Evolutionary conservation across 2,329 filamentous ascomycete genomes (phyloP).

Genomic region (Arthrinium phaeospermum): DNA sequence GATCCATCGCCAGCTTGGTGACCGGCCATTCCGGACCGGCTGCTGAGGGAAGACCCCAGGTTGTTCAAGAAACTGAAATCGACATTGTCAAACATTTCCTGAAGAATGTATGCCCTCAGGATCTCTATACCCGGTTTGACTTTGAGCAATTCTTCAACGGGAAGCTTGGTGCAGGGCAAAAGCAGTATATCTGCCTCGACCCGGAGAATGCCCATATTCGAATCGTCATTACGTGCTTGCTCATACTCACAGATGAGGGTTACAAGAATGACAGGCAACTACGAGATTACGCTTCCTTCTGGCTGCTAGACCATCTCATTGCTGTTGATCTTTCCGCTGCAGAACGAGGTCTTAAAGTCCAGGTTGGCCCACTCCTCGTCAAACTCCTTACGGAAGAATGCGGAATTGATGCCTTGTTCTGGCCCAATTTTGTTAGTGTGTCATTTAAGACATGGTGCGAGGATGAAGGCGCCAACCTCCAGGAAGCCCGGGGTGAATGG

Average conservation of each 20-base stretch:
- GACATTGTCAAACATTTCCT: slow-evolving; percentile 41
- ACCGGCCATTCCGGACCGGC: background rate
- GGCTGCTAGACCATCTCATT: slow-evolving; percentile 36
- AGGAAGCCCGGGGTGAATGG: slow-evolving; percentile 35
- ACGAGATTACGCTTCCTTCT: slow-evolving; percentile 35
- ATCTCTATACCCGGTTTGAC: slow-evolving; percentile 40
- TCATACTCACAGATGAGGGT: slow-evolving; percentile 34
- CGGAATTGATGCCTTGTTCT: slow-evolving; percentile 39
- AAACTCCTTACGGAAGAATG: slow-evolving; percentile 36
- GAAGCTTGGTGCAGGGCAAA: slow-evolving; percentile 36
- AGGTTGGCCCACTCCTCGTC: slow-evolving; percentile 36
- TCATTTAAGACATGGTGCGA: slow-evolving; percentile 36
- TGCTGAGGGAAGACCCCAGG: slow-evolving; percentile 25
- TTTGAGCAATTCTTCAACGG: slow-evolving; percentile 41
- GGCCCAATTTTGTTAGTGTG: slow-evolving; percentile 32
- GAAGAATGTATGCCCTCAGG: slow-evolving; percentile 38
- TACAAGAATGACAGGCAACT: slow-evolving; percentile 29
- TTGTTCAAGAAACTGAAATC: slow-evolving; percentile 39
- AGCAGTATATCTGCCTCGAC: slow-evolving; percentile 40
- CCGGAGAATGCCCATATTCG: slow-evolving; percentile 39
- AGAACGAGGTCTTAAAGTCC: slow-evolving; percentile 35
- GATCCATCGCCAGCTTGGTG: slow-evolving; percentile 7
- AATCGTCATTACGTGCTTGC: slow-evolving; percentile 35
- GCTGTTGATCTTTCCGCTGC: slow-evolving; percentile 36
- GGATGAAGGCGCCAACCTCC: slow-evolving; percentile 30